Base-by-base conservation (phyloP, 208 protist genomes). In the Leishmania lainsoni region DNA sequence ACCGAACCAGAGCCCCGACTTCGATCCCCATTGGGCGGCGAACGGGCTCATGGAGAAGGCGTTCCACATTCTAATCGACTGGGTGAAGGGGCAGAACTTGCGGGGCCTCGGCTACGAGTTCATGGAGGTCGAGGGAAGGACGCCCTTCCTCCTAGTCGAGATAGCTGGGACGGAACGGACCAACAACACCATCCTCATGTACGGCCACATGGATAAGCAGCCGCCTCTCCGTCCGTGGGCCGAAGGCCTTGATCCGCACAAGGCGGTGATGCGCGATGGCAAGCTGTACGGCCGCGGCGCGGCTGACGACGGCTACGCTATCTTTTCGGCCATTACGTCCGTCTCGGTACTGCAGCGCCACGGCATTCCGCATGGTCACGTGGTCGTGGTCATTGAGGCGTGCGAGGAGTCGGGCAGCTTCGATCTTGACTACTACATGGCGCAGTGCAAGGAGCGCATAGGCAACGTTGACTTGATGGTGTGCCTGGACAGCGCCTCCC, bases 191-290 rank as follows among this genome's bases (percentile, higher is more conserved):
- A 87, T 98, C 48, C 87, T 99, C 16, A 93, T 99, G 82, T 99
- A 99, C 87, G 98, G 98, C 45, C 98, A 99, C 84, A 96, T 99
- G 91, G 98, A 99, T 81, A 99, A 99, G 89, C 98, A 99, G 92
- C 98, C 98, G 32, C 98, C 98, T 45, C 83, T 99, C 63, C 90
- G 81, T n/a, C 89, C 89, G 61, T 99, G 98, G 98, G 88, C 42
- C 29, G 96, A 97, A 68, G 98, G 96, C 39, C 89, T 98, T 26
- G 91, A 92, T 75, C 95, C 96, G 0, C 93, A 97, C 79, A 96
- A 90, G 78, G 91, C 96, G 2, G 94, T 98, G 6, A 78, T 98
- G 39, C 86, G 89, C 48, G 92, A 96, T 51, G 92, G 87, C 32
- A 98, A 98, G 83, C 83, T 99, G 16, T 98, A 98, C 85, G 97